Percentiles rank a stretch among this genome's conserved stretches.
These are phyloP conservation scores for Fraxinus paxiana DNA, from an alignment of 305 asterid genomes.

Conservation along the genomic window DNA sequence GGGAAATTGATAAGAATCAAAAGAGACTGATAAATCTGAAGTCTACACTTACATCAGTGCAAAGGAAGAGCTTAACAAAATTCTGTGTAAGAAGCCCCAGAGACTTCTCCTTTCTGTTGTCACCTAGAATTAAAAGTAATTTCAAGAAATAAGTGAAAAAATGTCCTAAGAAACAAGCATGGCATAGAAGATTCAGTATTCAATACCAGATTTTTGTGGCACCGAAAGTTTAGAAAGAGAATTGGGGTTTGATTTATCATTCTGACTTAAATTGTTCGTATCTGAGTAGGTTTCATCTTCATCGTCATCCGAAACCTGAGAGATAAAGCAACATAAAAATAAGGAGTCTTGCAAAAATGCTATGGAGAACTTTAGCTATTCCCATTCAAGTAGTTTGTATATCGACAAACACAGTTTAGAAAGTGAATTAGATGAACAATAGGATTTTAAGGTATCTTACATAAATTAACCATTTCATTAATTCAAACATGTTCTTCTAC, in stretches of 20 bases:
- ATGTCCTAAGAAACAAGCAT: not conserved
- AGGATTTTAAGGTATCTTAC: not conserved
- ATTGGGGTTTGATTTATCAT: slow-evolving; percentile 49
- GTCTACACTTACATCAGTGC: slow-evolving; percentile 64
- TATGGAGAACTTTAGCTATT: not conserved
- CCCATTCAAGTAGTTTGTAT: not conserved
- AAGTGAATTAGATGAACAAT: not conserved
- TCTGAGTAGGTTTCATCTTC: slow-evolving; percentile 63
- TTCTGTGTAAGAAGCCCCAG: slow-evolving; percentile 89
- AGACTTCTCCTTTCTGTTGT: slow-evolving; percentile 89
- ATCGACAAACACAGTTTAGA: not conserved
- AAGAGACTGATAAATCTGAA: not conserved
- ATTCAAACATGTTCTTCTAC: not conserved
- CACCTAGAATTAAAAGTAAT: slow-evolving; percentile 35
- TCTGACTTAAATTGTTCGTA: slow-evolving; percentile 43
- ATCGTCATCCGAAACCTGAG: slow-evolving; percentile 78
- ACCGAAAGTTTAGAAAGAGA: slow-evolving; percentile 37
- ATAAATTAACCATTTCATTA: not conserved
- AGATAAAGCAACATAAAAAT: not conserved
- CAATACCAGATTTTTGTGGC: slow-evolving; percentile 46
- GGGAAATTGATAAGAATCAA: not conserved
- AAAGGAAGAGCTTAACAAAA: slow-evolving; percentile 86
- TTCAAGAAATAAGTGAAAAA: not conserved
- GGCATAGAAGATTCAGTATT: not conserved
- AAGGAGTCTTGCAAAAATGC: not conserved